Conservation (phyloP, 345 rosid species). For the Populus davidiana region DNA sequence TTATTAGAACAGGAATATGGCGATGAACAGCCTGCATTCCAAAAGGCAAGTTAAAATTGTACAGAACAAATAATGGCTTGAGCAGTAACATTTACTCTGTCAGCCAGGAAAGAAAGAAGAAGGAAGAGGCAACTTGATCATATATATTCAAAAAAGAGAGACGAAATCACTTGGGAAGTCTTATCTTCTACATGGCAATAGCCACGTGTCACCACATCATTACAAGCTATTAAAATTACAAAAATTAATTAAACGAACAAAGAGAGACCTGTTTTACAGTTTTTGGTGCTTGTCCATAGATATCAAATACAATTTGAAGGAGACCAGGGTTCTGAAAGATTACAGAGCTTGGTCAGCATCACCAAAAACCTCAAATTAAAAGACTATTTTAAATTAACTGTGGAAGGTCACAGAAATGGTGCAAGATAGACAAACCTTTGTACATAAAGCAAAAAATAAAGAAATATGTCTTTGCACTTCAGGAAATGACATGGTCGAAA, state of each 20-base stretch:
- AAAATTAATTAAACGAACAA: background rate
- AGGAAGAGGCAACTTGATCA: background rate
- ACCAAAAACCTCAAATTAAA: background rate
- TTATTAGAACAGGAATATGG: constrained; percentile 74
- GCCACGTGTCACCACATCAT: too few relatives aligned
- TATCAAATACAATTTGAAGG: constrained; percentile 74
- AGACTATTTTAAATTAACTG: background rate
- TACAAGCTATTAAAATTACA: background rate
- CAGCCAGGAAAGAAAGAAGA: background rate
- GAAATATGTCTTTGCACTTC: constrained; percentile 90
- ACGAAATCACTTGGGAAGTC: background rate
- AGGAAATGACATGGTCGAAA: constrained; percentile 52
- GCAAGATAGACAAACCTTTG: constrained; percentile 54
- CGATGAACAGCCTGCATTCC: constrained; percentile 82
- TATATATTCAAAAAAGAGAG: background rate
- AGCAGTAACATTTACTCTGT: background rate
- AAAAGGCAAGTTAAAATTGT: constrained; percentile 3
- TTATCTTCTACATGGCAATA: too few relatives aligned
- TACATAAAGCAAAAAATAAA: constrained; percentile 86
- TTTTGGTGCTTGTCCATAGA: constrained; percentile 73
- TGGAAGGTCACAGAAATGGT: constrained; percentile 12
- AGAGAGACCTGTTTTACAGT: constrained; percentile 70
- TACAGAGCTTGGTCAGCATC: constrained; percentile 26
- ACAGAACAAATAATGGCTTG: background rate
- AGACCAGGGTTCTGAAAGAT: constrained; percentile 75